Percentiles rank a stretch among this genome's conserved stretches.
These are phyloP conservation scores for Picea glauca DNA, from an alignment of 75 land plant species.

Conservation along the genomic window DNA sequence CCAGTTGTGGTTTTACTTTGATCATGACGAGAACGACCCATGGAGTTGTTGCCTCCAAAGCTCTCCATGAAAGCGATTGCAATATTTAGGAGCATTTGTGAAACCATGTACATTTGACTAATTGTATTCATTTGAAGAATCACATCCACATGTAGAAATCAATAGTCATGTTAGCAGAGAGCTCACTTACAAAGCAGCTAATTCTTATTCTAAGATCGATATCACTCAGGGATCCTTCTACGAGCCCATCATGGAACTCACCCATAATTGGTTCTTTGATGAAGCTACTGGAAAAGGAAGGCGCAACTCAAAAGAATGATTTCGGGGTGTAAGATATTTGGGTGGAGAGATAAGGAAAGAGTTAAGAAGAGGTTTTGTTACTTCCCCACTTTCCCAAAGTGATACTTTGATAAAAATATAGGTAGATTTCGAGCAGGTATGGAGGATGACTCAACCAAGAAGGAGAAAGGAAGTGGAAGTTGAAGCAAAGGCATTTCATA, in stretches of 20 bases:
- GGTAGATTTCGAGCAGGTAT: neutral
- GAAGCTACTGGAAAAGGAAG: no score
- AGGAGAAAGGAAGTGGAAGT: conserved; percentile 6
- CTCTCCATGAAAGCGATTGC: no score
- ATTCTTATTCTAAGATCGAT: conserved; percentile 62
- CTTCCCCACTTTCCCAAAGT: conserved; percentile 21
- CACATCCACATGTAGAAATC: no score
- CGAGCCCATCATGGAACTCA: no score
- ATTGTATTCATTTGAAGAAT: no score
- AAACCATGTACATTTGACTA: no score
- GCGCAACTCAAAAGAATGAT: no score
- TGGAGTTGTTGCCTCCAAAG: no score
- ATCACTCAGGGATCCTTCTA: conserved; percentile 51
- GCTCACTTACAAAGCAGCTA: conserved; percentile 72
- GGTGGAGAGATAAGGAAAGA: conserved; percentile 30
- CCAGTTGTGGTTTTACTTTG: neutral
- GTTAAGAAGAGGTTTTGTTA: conserved; percentile 15
- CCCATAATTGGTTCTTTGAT: no score
- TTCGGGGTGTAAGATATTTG: conserved; percentile 22
- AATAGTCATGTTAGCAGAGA: conserved; percentile 26
- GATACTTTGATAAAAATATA: conserved; percentile 27
- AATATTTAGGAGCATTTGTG: no score
- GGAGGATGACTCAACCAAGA: conserved; percentile 13
- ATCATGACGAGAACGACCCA: no score
- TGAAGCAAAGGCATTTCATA: conserved; percentile 7